phyloP scores from a whole-genome alignment of 495 filamentous ascomycete genomes.

The Hyaloscypha hepaticicola region DNA sequence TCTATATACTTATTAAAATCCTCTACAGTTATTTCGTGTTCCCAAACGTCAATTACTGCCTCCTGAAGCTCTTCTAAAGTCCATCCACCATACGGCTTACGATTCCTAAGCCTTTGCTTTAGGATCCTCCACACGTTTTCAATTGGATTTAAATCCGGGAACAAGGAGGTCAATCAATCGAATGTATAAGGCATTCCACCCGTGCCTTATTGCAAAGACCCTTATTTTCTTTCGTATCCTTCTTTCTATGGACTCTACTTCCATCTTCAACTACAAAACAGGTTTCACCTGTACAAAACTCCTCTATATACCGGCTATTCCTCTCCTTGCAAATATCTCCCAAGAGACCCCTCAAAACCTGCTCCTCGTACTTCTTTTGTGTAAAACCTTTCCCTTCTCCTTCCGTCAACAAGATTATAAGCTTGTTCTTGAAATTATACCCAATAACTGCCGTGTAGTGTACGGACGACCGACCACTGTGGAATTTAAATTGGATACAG shows the following conservation, averaged over 20 bases:
- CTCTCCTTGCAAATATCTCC: background rate
- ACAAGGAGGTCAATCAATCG: conserved; percentile 16
- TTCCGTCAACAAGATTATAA: conserved; percentile 3
- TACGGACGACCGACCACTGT: too few relatives aligned
- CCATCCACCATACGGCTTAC: conserved; percentile 7
- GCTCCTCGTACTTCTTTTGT: conserved; percentile 10
- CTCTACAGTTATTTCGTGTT: conserved; percentile 16
- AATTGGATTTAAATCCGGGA: conserved; percentile 16
- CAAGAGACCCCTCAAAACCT: conserved; percentile 6
- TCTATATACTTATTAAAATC: conserved; percentile 20
- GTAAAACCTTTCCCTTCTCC: conserved; percentile 16
- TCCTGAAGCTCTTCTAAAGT: conserved; percentile 14
- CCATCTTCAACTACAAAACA: conserved; percentile 8
- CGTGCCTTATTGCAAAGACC: conserved; percentile 15
- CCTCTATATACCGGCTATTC: background rate
- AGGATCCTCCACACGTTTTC: conserved; percentile 19
- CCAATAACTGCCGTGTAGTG: conserved; percentile 4
- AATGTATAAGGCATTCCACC: conserved; percentile 16
- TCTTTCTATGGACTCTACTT: conserved; percentile 11
- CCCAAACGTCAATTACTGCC: conserved; percentile 17
- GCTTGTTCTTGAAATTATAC: conserved; percentile 5
- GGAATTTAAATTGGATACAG: too few relatives aligned
- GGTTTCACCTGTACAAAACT: background rate
- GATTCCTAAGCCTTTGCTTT: conserved; percentile 10
- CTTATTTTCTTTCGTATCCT: conserved; percentile 3